A percentile compares a stretch with the other conserved stretches of the same genome.
Evolutionary conservation across 805 yeast species (phyloP).

Genomic region (Millerozyma acaciae): DNA sequence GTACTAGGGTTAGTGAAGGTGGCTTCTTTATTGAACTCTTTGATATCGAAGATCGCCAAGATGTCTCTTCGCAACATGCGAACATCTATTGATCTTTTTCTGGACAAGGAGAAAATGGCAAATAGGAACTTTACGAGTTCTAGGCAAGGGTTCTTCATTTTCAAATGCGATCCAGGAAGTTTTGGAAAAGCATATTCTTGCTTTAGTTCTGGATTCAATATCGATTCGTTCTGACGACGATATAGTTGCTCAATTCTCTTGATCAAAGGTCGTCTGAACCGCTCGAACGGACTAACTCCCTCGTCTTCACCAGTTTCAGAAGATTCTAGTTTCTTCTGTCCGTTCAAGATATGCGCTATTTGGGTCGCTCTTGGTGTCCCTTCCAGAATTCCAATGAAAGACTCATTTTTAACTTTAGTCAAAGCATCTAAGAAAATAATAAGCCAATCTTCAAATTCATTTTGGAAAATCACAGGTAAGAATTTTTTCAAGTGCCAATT

Average conservation of each 20-base stretch:
- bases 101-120: slow-evolving; percentile 67
- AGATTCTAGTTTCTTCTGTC: slow-evolving; percentile 33
- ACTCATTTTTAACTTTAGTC: slow-evolving; percentile 48
- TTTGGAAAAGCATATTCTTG: slow-evolving; percentile 69
- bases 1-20: slow-evolving; percentile 72
- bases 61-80: slow-evolving; percentile 72
- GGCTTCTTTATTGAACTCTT: slow-evolving; percentile 79
- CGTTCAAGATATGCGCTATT: slow-evolving; percentile 49
- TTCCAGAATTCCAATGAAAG: slow-evolving; percentile 33
- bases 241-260: slow-evolving; percentile 64
- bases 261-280: slow-evolving; percentile 59
- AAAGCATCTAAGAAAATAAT: slow-evolving; percentile 69
- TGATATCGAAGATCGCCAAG: slow-evolving; percentile 67
- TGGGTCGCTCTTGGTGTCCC: slow-evolving; percentile 67
- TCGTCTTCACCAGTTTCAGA: slow-evolving; percentile 35
- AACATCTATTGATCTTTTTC: slow-evolving; percentile 63
- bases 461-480: slow-evolving; percentile 69
- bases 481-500: slow-evolving; percentile 78
- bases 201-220: slow-evolving; percentile 58
- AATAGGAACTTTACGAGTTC: slow-evolving; percentile 75
- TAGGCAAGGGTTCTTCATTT: slow-evolving; percentile 64
- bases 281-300: slow-evolving; percentile 44
- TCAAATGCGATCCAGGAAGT: slow-evolving; percentile 68
- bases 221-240: slow-evolving; percentile 68
- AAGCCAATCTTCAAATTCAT: slow-evolving; percentile 87